A percentile compares a stretch with the other conserved stretches of the same genome.
These are phyloP conservation scores for Amanita exitialis DNA, from an alignment of 768 basidiomycete genomes.

Conservation along the genomic window DNA sequence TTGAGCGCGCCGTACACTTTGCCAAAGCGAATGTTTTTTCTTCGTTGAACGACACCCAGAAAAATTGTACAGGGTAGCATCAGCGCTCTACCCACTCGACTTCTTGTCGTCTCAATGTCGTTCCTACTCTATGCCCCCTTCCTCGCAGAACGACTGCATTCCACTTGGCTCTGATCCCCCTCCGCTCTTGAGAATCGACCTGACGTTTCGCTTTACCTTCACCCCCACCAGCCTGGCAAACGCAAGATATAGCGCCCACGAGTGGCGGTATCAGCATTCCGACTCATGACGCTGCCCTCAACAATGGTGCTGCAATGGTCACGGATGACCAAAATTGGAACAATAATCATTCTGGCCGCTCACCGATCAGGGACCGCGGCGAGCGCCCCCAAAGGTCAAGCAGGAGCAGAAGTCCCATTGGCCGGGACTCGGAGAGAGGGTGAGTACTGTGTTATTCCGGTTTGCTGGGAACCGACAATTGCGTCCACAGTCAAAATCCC, in stretches of 20 bases:
- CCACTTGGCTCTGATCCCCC: conserved; percentile 32
- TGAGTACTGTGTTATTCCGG: conserved; percentile 23
- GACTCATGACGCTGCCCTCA: conserved; percentile 34
- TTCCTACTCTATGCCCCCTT: conserved; percentile 12
- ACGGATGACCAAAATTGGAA: conserved; percentile 54
- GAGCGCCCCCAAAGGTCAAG: conserved; percentile 58
- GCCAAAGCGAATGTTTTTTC: background rate
- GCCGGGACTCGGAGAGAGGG: conserved; percentile 44
- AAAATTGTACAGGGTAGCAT: conserved; percentile 1
- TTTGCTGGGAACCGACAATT: conserved; percentile 10
- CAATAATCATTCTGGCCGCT: conserved; percentile 24
- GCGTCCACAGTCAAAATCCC: conserved; percentile 43
- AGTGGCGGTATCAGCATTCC: conserved; percentile 64
- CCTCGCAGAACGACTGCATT: conserved; percentile 18
- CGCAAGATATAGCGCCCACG: conserved; percentile 68
- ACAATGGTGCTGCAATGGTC: conserved; percentile 30
- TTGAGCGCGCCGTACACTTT: conserved; percentile 4
- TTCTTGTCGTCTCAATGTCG: conserved; percentile 14
- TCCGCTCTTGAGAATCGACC: conserved; percentile 27
- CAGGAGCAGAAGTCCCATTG: conserved; percentile 65
- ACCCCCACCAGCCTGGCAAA: conserved; percentile 60
- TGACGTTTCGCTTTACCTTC: conserved; percentile 24
- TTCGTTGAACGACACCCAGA: conserved; percentile 4
- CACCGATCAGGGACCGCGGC: conserved; percentile 36
- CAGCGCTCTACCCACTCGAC: conserved; percentile 6